These are phyloP conservation scores for Suhomyces tanzawaensis DNA, from an alignment of 805 yeast species.

Conservation along the genomic window DNA sequence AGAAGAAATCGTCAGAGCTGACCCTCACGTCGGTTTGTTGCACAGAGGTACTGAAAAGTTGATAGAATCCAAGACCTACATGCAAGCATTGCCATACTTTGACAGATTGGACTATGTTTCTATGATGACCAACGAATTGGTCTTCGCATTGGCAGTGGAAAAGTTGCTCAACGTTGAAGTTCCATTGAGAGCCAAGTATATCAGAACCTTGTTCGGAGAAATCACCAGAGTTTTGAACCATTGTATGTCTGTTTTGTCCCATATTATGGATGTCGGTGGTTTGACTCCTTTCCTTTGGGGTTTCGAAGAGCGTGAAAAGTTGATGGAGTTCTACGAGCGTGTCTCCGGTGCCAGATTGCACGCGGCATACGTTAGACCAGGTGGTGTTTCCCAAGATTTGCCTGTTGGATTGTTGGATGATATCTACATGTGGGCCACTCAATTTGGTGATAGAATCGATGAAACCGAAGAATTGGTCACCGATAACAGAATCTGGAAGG, in stretches of 20 bases:
- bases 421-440: conserved; percentile 95
- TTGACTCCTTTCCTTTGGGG: conserved; percentile 93
- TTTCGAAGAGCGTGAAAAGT: conserved; percentile 87
- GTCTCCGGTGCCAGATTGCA: conserved; percentile 90
- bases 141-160: conserved; percentile 79
- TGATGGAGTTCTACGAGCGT: conserved; percentile 89
- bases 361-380: conserved; percentile 86
- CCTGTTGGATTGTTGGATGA: conserved; percentile 87
- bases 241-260: conserved; percentile 81
- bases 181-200: conserved; percentile 80
- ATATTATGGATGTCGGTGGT: conserved; percentile 95
- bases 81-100: conserved; percentile 86
- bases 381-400: conserved; percentile 86
- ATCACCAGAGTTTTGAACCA: conserved; percentile 82
- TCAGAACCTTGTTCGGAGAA: conserved; percentile 83
- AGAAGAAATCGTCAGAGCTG: conserved; percentile 82
- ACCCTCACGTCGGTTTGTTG: conserved; percentile 84
- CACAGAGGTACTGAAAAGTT: conserved; percentile 90
- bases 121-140: conserved; percentile 91
- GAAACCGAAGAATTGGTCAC: conserved; percentile 87
- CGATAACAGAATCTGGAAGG: conserved; percentile 90
- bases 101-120: conserved; percentile 82
- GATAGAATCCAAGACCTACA: conserved; percentile 80
- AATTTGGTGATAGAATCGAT: conserved; percentile 88
- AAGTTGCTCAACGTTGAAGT: conserved; percentile 81